Conservation (phyloP, 305 asterid genomes). For the Solanum hybrid region DNA sequence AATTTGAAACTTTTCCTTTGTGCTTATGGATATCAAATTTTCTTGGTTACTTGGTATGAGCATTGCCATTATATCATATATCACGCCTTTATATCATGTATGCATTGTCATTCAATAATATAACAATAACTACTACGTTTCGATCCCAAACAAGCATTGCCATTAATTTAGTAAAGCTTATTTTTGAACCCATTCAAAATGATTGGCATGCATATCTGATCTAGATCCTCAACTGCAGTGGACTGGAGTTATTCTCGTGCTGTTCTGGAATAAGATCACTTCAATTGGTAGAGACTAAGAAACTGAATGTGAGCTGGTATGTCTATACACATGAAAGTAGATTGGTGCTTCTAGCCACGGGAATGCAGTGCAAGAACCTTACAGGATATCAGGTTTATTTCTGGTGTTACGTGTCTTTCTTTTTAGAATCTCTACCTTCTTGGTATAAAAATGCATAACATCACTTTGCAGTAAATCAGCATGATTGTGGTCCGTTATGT, state of each 20-base stretch:
- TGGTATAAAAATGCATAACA: neutral
- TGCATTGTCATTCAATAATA: neutral
- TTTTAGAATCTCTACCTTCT: neutral
- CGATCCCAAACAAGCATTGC: neutral
- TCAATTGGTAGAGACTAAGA: conserved; percentile 69
- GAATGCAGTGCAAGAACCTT: conserved; percentile 80
- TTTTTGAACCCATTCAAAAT: neutral
- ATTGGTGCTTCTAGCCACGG: conserved; percentile 90
- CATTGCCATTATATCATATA: neutral
- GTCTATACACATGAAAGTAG: conserved; percentile 95
- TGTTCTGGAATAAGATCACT: conserved; percentile 46
- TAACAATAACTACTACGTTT: neutral
- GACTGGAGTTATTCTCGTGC: conserved; percentile 65
- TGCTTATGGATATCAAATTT: neutral
- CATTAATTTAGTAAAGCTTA: neutral
- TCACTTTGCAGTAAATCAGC: neutral
- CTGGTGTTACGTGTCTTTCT: neutral
- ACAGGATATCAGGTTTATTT: conserved; percentile 83
- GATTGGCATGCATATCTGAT: conserved; percentile 14
- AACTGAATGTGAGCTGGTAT: conserved; percentile 68
- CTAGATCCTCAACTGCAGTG: conserved; percentile 43
- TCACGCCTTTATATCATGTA: neutral
- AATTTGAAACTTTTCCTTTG: neutral
- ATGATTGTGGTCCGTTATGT: neutral
- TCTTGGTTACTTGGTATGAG: neutral